Conservation (phyloP, 306 rosid genomes). For the Vigna nakashimae region DNA sequence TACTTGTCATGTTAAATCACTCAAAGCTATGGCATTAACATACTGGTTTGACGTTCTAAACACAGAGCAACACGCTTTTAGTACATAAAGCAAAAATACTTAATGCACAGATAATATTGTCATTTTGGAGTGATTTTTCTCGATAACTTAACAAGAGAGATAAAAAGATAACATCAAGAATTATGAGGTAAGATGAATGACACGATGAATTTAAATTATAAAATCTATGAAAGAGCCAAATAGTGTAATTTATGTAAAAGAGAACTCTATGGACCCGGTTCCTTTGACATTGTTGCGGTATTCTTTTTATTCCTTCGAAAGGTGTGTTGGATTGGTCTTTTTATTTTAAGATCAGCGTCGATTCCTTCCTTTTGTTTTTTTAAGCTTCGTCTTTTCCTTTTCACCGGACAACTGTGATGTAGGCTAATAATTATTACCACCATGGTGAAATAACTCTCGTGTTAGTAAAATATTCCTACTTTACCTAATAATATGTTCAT, state of each 20-base stretch:
- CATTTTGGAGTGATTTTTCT: neutral
- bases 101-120: slow-evolving; percentile 5
- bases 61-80: slow-evolving; percentile 30
- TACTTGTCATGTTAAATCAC: slow-evolving; percentile 27
- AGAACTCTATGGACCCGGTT: neutral
- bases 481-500: neutral
- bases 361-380: slow-evolving; percentile 42
- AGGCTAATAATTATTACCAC: slow-evolving; percentile 12
- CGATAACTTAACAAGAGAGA: neutral
- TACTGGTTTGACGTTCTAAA: slow-evolving; percentile 29
- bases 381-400: slow-evolving; percentile 39
- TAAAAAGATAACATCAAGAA: neutral
- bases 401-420: slow-evolving; percentile 30
- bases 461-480: neutral
- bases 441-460: neutral
- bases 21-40: neutral
- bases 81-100: slow-evolving; percentile 38
- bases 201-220: neutral
- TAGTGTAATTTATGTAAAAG: neutral
- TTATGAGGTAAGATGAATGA: neutral
- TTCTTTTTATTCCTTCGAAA: slow-evolving; percentile 46
- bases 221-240: neutral
- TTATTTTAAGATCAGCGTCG: slow-evolving; percentile 39
- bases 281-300: slow-evolving; percentile 5
- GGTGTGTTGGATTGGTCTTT: slow-evolving; percentile 32